Conservation (phyloP, 345 rosid genomes). For the Lepidium africanum region DNA sequence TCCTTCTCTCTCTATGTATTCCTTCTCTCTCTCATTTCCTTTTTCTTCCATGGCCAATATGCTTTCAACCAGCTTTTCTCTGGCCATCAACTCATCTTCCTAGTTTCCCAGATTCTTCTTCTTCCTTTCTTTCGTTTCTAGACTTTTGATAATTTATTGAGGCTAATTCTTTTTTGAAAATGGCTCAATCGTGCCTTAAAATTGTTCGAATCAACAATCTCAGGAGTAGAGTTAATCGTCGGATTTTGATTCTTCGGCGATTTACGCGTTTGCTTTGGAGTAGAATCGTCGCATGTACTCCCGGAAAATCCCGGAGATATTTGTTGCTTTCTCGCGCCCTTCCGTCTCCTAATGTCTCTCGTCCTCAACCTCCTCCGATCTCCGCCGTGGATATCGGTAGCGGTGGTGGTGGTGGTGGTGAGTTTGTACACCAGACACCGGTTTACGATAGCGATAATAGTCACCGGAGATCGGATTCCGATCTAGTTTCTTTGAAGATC, state of each 20-base stretch:
- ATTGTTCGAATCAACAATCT: slow-evolving; percentile 35
- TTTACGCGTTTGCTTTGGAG: slow-evolving; percentile 49
- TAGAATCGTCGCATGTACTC: slow-evolving; percentile 37
- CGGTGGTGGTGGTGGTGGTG: neutral
- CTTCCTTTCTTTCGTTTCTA: neutral
- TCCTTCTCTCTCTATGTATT: neutral
- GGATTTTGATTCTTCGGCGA: slow-evolving; percentile 43
- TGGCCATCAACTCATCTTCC: slow-evolving; percentile 19
- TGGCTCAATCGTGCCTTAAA: slow-evolving; percentile 24
- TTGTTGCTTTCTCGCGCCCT: slow-evolving; percentile 33
- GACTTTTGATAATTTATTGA: neutral
- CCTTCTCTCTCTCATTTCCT: neutral
- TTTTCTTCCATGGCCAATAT: slow-evolving; percentile 19
- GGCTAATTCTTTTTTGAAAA: neutral
- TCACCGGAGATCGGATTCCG: slow-evolving; percentile 38
- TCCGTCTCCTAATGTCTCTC: slow-evolving; percentile 24
- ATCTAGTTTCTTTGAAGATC: slow-evolving; percentile 81
- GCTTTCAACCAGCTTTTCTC: slow-evolving; percentile 10
- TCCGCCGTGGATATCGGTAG: neutral
- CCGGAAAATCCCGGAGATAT: slow-evolving; percentile 46
- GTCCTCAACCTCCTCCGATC: neutral
- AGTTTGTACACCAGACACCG: slow-evolving; percentile 3
- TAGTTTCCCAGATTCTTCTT: neutral
- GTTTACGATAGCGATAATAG: neutral
- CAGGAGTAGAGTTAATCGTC: slow-evolving; percentile 37